Conservation (phyloP, 495 filamentous ascomycete species). For the Parathielavia hyrcaniae region DNA sequence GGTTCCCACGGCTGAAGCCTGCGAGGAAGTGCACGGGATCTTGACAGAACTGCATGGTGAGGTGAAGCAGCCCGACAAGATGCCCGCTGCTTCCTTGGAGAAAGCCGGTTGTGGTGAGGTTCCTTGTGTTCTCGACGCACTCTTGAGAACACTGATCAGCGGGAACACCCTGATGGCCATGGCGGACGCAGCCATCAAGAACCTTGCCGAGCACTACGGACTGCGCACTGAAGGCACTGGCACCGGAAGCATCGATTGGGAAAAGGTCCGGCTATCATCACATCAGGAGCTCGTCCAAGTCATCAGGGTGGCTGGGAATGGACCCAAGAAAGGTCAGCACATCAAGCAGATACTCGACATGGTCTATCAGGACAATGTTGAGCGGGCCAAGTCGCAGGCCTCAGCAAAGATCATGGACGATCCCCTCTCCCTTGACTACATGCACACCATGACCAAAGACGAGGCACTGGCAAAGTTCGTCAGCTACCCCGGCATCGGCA, state of each 20-base stretch:
- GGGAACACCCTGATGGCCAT: conserved; percentile 64
- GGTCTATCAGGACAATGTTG: conserved; percentile 63
- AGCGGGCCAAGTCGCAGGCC: conserved; percentile 15
- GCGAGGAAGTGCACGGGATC: conserved; percentile 64
- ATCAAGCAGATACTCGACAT: conserved; percentile 78
- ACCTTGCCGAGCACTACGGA: conserved; percentile 65
- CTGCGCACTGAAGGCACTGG: conserved; percentile 34
- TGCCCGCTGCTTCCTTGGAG: conserved; percentile 70
- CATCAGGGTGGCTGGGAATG: conserved; percentile 67
- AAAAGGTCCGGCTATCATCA: conserved; percentile 62
- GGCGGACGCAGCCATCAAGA: conserved; percentile 62
- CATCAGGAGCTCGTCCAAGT: conserved; percentile 60
- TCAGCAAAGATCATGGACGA: conserved; percentile 15
- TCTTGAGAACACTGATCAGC: conserved; percentile 76
- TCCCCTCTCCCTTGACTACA: conserved; percentile 64
- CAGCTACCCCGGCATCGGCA: conserved; percentile 77
- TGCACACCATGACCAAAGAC: conserved; percentile 59
- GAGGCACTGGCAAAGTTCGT: conserved; percentile 68
- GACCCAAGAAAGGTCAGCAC: conserved; percentile 59
- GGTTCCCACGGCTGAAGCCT: conserved; percentile 65
- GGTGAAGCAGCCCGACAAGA: conserved; percentile 56
- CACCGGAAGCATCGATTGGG: conserved; percentile 79
- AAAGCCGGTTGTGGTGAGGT: conserved; percentile 91
- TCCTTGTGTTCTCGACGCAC: conserved; percentile 80
- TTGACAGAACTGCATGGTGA: conserved; percentile 62